Evolutionary conservation across 768 basidiomycete genomes (phyloP), one percentile per base, ranked within the genome.

Genomic region (Lactarius hatsudake): DNA sequence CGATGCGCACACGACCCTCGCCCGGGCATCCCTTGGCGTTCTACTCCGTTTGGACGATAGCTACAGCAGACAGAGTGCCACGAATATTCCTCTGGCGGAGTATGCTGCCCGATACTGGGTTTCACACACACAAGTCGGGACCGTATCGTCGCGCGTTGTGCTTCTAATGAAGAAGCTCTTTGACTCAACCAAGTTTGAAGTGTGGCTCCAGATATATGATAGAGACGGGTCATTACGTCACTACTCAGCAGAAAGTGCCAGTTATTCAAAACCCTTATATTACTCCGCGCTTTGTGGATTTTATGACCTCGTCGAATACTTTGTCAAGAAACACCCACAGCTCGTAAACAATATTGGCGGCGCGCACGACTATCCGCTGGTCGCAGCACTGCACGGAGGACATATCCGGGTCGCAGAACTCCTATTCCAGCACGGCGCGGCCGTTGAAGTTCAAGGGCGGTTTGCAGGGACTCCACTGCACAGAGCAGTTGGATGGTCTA

Each of bases 41-140:
- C 5, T 51, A 23, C 48, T 51, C 23, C 9, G 48, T 51, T 51
- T 23, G 23, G 4, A 23, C 0, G n/a, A 48, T 5, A 0, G 10
- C 12, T 4, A 1, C 48, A 2, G 23, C 10, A 7, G 7, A 23
- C 0, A 3, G 48, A 12, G 1, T 6, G n/a, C n/a, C 1, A 23
- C 0, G n/a, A 48, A n/a, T 4, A 48, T 23, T 12, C 10, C 3
- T 51, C n/a, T 51, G 5, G 48, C 23, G 13, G 48, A 23, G 12
- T 51, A 51, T 5, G n/a, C 48, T 13, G 48, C 48, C 48, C 1
- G 9, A 23, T 23, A 51, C 48, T 51, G 48, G 48, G n/a, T 51
- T 51, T 51, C 48, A 5, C 48, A 51, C 12, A 10, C 48, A 10
- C 45, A 23, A 8, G 23, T 51, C 12, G 48, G 48, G 48, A 23